Evolutionary conservation across 345 rosid species (phyloP), one percentile per base, ranked within the genome.

Genomic region (Eucalyptus pumila): DNA sequence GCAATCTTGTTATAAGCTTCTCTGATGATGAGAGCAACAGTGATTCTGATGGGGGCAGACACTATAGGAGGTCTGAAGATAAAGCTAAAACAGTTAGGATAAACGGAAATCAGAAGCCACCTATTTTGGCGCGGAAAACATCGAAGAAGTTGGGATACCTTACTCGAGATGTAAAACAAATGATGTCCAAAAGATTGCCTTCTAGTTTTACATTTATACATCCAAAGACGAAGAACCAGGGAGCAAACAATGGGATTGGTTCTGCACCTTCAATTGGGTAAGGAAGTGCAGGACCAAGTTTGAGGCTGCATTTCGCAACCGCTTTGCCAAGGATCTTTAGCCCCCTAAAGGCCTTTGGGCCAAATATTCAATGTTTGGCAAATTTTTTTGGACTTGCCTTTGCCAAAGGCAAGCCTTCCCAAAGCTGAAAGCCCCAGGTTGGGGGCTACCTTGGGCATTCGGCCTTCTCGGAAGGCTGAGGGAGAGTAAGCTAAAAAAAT

Each of bases 21-120:
- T 96, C 97, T 27, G 96, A 96, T 90, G 96, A 94, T 89, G 99
- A 97, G 80, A 95, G 95, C 91, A 97, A 93, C 89, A 96, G 98
- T 91, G 98, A 94, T 83, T 93, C 94, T 89, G 98, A 96, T 85
- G 92, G 89, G 88, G 51, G 89, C 87, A 87, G 67, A 85, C 88
- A 58, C 72, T 89, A 88, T 86, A 92, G 88, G 48, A 34, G 88
- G 87, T 86, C 80, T 42, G 90, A 92, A 90, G 87, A 69, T 88
- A 94, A 92, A 92, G 81, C 90, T 42, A 91, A 89, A 50, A 88
- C 87, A 62, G 58, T 48, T 56, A 88, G 87, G 42, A 86, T 85
- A 45, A 67, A 90, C 88, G 93, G 93, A 51, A 91, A 87, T 76
- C 88, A 89, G 88, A 91, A 90, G 87, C 90, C 91, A 42, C 91